These are phyloP conservation scores for Fusarium liriodendri DNA, from an alignment of 2,329 filamentous ascomycete genomes.

Conservation along the genomic window DNA sequence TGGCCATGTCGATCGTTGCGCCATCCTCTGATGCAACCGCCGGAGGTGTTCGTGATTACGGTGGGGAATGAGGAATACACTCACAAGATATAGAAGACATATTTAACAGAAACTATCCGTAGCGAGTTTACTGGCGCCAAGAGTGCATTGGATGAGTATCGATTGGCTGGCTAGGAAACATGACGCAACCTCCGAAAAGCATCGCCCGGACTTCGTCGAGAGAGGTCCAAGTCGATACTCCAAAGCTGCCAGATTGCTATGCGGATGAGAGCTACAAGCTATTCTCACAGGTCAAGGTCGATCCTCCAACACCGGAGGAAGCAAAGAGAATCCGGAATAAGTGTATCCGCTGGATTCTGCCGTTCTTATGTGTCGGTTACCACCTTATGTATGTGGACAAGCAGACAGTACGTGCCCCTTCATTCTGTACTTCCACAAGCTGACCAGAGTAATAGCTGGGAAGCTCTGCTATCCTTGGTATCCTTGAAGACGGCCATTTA, in stretches of 20 bases:
- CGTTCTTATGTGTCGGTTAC: neutral
- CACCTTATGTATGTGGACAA: neutral
- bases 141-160: neutral
- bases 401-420: neutral
- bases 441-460: too few relatives aligned
- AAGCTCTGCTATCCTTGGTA: neutral
- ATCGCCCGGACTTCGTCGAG: neutral
- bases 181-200: neutral
- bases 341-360: neutral
- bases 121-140: neutral
- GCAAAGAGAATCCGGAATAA: neutral
- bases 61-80: neutral
- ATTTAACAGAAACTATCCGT: neutral
- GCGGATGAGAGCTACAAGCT: slow-evolving; percentile 2
- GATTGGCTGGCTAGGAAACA: neutral
- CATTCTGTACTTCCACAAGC: too few relatives aligned
- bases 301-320: neutral
- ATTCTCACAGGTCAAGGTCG: neutral
- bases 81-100: neutral
- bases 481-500: neutral
- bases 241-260: neutral
- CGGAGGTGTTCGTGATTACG: neutral
- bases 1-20: neutral
- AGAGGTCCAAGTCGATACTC: neutral
- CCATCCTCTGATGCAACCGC: neutral